Evolutionary conservation across 2,329 filamentous ascomycete genomes (phyloP), one percentile per base, ranked within the genome.

Genomic region (Gnomoniopsis sp.): DNA sequence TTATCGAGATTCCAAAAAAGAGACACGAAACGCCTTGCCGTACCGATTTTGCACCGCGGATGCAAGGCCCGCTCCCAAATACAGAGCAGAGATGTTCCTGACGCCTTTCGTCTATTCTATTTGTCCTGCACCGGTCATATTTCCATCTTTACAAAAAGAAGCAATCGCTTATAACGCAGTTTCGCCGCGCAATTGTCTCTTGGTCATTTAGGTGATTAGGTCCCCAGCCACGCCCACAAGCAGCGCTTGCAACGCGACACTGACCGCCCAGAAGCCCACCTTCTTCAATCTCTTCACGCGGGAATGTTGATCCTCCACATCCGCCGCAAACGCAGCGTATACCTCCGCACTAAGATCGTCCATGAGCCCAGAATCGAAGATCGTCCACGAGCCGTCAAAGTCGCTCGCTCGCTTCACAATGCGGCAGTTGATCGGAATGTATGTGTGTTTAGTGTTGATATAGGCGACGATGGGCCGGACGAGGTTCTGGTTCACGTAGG

Each of bases 381-480:
- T 82, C 3, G 93, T 93, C 95, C 95, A 98, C 66, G 89, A 90
- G 36, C 95, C 95, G 71, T 98, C 91, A 69, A 99, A 99, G 71
- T 99, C 95, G 60, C 83, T 83, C 19, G 87, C 83, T 7, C 87
- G 86, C 77, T 99, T 99, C 64, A 98, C 91, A 51, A 99, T 90
- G 61, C 93, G 89, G 75, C 95, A 98, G 66, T 88, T 90, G 67
- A 99, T 91, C 26, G 95, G 95, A 47, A 99, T 98, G 69, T 96
- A 98, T 0, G 93, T 96, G 69, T 88, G 88, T 71, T 92, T 91
- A 46, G 91, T 90, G 74, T 99, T 99, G 75, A 99, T 98, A 72
- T 98, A 99, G 7, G 95, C 95, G 44, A 99, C 93, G 62, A 99
- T 99, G 17, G 95, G 95, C 4, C 95, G 87, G 38, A 98, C 91